Evolutionary conservation across 179 eudicot genomes (phyloP), one percentile per base, ranked within the genome.

Genomic region (Gypsophila paniculata): DNA sequence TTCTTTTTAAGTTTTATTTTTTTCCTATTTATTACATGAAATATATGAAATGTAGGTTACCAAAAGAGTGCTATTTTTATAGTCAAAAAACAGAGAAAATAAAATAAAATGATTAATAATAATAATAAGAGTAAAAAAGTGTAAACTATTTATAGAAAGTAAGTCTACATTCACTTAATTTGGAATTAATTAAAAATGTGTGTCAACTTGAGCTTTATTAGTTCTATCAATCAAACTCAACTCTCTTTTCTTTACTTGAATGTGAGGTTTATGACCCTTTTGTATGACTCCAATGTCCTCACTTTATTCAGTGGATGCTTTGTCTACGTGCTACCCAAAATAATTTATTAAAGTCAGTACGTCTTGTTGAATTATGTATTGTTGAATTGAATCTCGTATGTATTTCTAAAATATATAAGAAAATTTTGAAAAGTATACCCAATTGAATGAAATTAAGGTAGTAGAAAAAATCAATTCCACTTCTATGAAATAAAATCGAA

Each of bases 91-190:
- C 34, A 29, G 4, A 29, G 34, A 1, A 4, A 4, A 29, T 29
- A 29, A 29, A 29, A 29, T 29, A 29, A 1, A 29, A 29, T 29
- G 34, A 1, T 29, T 29, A 29, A 4, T n/a, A n/a, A n/a, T n/a
- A n/a, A n/a, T n/a, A 4, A 1, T 29, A 29, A 29, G 34, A 29
- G 34, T 29, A 1, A 1, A 29, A 29, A 29, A 29, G 34, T 29
- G 49, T 29, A 13, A 26, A 14, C 23, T 18, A 8, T 62, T 34
- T 39, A 17, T 49, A 64, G 57, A 53, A 48, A 62, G 49, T 14
- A 39, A 38, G 76, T 66, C 82, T 72, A 75, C 49, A 44, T 79
- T 74, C 82, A 75, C 59, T 48, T 70, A 73, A 71, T 29, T 62
- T 62, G 12, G 10, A 9, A 10, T 61, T 32, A 32, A 17, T 29